A percentile compares a stretch with the other conserved stretches of the same genome.
Conservation (phyloP, 805 yeast genomes). For the Starmera caribaea region DNA sequence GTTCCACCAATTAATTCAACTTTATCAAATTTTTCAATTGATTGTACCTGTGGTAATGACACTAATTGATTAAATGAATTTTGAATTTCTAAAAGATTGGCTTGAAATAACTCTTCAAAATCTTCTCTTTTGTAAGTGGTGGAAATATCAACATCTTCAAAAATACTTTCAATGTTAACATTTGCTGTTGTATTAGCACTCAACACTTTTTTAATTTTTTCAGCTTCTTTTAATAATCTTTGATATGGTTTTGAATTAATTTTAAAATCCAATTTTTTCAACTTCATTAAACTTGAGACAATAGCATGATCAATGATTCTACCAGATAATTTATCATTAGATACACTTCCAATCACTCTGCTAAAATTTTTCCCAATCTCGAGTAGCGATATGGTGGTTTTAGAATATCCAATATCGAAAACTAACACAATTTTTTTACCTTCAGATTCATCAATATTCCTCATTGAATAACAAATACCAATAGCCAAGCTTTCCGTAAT, state of each 20-base stretch:
- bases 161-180: constrained; percentile 69
- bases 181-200: constrained; percentile 77
- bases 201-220: constrained; percentile 69
- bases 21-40: constrained; percentile 52
- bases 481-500: constrained; percentile 83
- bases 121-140: constrained; percentile 57
- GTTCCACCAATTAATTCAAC: constrained; percentile 80
- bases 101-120: constrained; percentile 62
- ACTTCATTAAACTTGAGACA: constrained; percentile 64
- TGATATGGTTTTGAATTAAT: constrained; percentile 72
- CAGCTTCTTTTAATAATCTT: constrained; percentile 68
- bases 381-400: constrained; percentile 62
- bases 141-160: constrained; percentile 77
- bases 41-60: constrained; percentile 39
- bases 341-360: constrained; percentile 63
- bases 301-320: constrained; percentile 70
- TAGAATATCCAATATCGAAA: constrained; percentile 76
- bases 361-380: constrained; percentile 74
- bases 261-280: constrained; percentile 68
- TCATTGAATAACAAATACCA: constrained; percentile 77
- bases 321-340: constrained; percentile 77
- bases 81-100: constrained; percentile 49
- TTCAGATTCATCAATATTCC: constrained; percentile 40
- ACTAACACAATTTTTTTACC: constrained; percentile 44
- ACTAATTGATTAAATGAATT: constrained; percentile 59